Evolutionary conservation across 306 rosid species (phyloP).

Genomic region (Sphenostylis stenocarpa): DNA sequence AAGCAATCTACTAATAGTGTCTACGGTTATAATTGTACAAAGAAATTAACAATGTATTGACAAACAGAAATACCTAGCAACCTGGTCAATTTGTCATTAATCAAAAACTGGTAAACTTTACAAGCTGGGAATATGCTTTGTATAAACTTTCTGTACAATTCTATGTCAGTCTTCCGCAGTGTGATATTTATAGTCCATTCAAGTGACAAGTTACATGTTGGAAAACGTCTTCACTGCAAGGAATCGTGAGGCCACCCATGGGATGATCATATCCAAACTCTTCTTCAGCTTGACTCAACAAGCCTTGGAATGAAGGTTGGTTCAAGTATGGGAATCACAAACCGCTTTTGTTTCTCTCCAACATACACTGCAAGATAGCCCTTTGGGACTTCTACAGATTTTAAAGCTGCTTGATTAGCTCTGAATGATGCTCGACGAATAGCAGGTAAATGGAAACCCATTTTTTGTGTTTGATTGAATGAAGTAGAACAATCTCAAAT

Average conservation of each 20-base stretch:
- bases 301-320: background rate
- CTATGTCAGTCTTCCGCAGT: background rate
- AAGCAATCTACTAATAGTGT: no score
- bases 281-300: background rate
- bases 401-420: background rate
- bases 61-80: no score
- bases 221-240: slow-evolving; percentile 34
- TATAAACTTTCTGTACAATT: no score
- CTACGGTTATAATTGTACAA: no score
- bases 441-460: background rate
- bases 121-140: background rate
- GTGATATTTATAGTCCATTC: background rate
- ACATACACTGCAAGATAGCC: background rate
- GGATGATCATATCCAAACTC: background rate
- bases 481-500: background rate
- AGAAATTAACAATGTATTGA: no score
- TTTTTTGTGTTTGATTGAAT: background rate
- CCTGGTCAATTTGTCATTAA: slow-evolving; percentile 28
- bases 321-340: background rate
- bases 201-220: background rate
- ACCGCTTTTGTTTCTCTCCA: background rate
- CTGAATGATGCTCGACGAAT: background rate
- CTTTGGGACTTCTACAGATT: background rate
- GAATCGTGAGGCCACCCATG: background rate
- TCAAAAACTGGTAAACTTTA: no score